These are phyloP conservation scores for Mycena galericulata DNA, from an alignment of 768 basidiomycete species.

Conservation along the genomic window DNA sequence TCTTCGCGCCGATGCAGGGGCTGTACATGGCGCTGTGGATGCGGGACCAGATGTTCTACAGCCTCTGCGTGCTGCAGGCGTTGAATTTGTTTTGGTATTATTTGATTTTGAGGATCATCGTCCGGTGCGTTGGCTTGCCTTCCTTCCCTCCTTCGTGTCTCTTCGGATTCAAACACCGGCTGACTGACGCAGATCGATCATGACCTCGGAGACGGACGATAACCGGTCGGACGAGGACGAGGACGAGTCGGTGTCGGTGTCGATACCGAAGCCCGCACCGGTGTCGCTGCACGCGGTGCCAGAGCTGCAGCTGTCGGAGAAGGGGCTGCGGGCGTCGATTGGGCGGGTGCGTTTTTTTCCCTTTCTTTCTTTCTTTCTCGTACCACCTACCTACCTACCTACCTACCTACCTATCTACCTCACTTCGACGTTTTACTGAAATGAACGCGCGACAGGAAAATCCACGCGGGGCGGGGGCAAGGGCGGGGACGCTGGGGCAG, in stretches of 20 bases:
- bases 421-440: no score
- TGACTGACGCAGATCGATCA: conserved; percentile 55
- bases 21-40: conserved; percentile 73
- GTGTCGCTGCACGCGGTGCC: conserved; percentile 46
- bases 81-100: conserved; percentile 86
- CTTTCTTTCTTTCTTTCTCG: not conserved
- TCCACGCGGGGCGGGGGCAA: no score
- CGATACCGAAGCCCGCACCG: no score
- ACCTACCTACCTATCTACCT: no score
- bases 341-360: conserved; percentile 26
- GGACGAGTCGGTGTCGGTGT: conserved; percentile 41
- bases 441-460: no score
- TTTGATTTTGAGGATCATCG: conserved; percentile 71
- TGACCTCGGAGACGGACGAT: conserved; percentile 56
- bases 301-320: conserved; percentile 2
- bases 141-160: no score
- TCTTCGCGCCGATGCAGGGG: conserved; percentile 62
- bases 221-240: conserved; percentile 74
- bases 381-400: no score
- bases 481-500: no score
- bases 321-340: not conserved
- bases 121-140: not conserved
- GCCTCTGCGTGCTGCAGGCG: conserved; percentile 69
- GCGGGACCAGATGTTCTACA: conserved; percentile 72
- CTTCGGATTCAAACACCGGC: not conserved